Evolutionary conservation across 805 yeast genomes (phyloP).

Genomic region (Schizosaccharomyces octosporus): DNA sequence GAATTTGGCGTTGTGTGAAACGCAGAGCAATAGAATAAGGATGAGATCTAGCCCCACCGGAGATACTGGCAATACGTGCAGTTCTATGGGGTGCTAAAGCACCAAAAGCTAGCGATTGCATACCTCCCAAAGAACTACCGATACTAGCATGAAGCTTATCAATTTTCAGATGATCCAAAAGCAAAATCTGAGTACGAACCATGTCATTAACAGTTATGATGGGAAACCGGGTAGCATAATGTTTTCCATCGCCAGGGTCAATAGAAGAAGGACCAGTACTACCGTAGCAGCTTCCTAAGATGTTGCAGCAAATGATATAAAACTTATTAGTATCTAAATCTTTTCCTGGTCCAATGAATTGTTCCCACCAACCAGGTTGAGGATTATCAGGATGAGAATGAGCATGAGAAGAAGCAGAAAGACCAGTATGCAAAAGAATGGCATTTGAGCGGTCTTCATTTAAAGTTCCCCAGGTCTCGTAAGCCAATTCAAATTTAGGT

Average conservation of each 20-base stretch:
- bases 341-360: constrained; percentile 61
- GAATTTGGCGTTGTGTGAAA: constrained; percentile 57
- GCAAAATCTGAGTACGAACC: constrained; percentile 65
- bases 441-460: constrained; percentile 43
- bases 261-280: constrained; percentile 75
- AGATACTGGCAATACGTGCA: constrained; percentile 47
- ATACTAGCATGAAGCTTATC: constrained; percentile 47
- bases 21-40: constrained; percentile 87
- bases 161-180: constrained; percentile 43
- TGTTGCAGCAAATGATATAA: constrained; percentile 73
- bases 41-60: constrained; percentile 84
- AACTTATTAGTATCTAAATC: constrained; percentile 60
- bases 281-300: constrained; percentile 84
- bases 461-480: constrained; percentile 73
- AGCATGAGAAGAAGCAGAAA: constrained; percentile 86
- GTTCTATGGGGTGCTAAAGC: constrained; percentile 31
- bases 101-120: constrained; percentile 80
- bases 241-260: constrained; percentile 40
- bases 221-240: constrained; percentile 75
- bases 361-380: constrained; percentile 86
- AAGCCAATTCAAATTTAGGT: constrained; percentile 59
- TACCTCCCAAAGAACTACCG: constrained; percentile 97
- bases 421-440: constrained; percentile 64
- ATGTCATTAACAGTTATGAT: constrained; percentile 66
- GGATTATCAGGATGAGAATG: constrained; percentile 47